Conservation (phyloP, 1,284 basidiomycete species). For the Rhodotorula sp. region DNA sequence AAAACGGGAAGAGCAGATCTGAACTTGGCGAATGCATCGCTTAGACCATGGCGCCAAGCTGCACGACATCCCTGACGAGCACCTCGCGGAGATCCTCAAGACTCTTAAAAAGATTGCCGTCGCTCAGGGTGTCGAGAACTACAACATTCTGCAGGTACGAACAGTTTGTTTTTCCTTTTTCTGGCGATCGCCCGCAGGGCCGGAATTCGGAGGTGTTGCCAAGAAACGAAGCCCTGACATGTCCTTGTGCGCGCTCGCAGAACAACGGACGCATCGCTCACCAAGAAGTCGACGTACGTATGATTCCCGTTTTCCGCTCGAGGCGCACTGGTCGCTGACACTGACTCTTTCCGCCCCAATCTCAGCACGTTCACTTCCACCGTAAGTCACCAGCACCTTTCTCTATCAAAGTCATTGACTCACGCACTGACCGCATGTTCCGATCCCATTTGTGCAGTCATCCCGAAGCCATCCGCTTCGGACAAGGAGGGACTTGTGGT, state of each 20-base stretch:
- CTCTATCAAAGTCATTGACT: not conserved
- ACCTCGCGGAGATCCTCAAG: constrained; percentile 48
- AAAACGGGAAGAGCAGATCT: not conserved
- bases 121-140: constrained; percentile 49
- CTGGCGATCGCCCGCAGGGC: not conserved
- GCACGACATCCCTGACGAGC: constrained; percentile 51
- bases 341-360: not conserved
- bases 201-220: no score
- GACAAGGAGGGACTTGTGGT: constrained; percentile 51
- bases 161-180: not conserved
- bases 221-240: no score
- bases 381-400: constrained; percentile 17
- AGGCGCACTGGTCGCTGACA: not conserved
- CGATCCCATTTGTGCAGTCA: constrained; percentile 45
- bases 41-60: constrained; percentile 50
- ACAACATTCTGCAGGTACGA: constrained; percentile 53
- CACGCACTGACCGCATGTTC: not conserved
- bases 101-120: constrained; percentile 50
- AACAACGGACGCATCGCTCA: constrained; percentile 28
- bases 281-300: constrained; percentile 14
- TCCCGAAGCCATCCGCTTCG: constrained; percentile 50
- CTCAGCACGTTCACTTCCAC: constrained; percentile 46
- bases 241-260: constrained; percentile 39
- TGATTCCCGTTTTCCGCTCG: constrained; percentile 24
- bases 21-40: no score